Percentiles rank a stretch among this genome's conserved stretches.
These are phyloP conservation scores for Angophora floribunda DNA, from an alignment of 345 rosid genomes.

Conservation along the genomic window DNA sequence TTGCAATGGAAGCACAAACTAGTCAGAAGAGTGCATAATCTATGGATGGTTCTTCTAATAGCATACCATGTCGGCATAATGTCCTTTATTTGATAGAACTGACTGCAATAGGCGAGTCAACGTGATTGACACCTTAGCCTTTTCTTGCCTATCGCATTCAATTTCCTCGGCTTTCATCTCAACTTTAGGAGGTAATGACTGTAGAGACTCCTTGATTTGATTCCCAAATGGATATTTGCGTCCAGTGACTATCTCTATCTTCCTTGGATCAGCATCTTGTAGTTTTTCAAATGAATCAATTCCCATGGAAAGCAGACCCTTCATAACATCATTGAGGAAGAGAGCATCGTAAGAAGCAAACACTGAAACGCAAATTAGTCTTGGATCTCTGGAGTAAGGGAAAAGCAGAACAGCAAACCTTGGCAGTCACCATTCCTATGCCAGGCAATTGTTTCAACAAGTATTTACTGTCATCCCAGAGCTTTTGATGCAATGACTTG, in stretches of 20 bases:
- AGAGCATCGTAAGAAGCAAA: neutral
- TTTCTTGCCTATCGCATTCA: constrained; percentile 49
- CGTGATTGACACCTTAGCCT: constrained; percentile 48
- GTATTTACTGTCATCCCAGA: constrained; percentile 95
- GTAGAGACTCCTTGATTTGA: constrained; percentile 88
- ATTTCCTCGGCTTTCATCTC: constrained; percentile 53
- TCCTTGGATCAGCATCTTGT: constrained; percentile 92
- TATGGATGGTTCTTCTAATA: neutral
- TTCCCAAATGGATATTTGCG: constrained; percentile 92
- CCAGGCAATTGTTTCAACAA: constrained; percentile 90
- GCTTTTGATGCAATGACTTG: constrained; percentile 86
- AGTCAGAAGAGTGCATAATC: neutral
- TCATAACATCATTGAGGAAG: neutral
- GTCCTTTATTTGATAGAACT: constrained; percentile 47
- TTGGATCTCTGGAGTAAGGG: neutral
- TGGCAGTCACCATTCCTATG: constrained; percentile 97
- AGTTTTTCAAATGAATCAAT: constrained; percentile 75
- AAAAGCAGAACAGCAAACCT: constrained; percentile 32
- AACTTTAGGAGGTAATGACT: constrained; percentile 79
- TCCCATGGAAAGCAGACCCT: constrained; percentile 94
- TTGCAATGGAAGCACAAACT: neutral
- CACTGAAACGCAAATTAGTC: neutral
- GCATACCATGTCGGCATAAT: constrained; percentile 91
- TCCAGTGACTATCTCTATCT: constrained; percentile 90
- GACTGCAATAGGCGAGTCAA: constrained; percentile 66